phyloP scores from a whole-genome alignment of 352 stramenopile genomes.

The Pythium aristosporum region DNA sequence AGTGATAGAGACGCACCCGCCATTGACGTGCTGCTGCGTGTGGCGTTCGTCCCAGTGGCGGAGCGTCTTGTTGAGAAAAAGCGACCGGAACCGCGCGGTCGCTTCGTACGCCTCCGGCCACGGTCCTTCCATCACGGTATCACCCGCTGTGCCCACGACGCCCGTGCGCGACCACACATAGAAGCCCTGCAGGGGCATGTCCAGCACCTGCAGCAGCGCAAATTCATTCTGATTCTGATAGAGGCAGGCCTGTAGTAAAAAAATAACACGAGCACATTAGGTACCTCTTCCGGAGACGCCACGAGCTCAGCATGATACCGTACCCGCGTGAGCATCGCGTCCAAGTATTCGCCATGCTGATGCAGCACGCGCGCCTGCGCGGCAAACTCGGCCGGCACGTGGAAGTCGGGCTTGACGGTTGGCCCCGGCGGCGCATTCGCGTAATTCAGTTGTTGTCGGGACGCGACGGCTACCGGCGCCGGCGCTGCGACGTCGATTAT shows the following conservation, averaged over 20 bases:
- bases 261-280: neutral
- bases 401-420: constrained; percentile 38
- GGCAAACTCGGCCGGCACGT: constrained; percentile 46
- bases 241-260: constrained; percentile 41
- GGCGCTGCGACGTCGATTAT: constrained; percentile 1
- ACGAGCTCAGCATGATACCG: constrained; percentile 1
- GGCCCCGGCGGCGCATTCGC: neutral
- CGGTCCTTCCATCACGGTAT: constrained; percentile 44
- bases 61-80: constrained; percentile 53
- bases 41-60: constrained; percentile 58
- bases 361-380: constrained; percentile 38
- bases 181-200: constrained; percentile 40
- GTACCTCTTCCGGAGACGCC: too few species aligned
- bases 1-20: constrained; percentile 27
- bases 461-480: neutral
- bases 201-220: constrained; percentile 56
- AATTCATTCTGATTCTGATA: constrained; percentile 69
- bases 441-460: neutral
- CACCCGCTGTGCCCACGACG: constrained; percentile 42
- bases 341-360: constrained; percentile 42
- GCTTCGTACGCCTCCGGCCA: constrained; percentile 35
- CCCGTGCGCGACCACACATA: constrained; percentile 56
- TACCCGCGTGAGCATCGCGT: constrained; percentile 67
- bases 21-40: constrained; percentile 48
- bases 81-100: constrained; percentile 42